Evolutionary conservation across 148 eudicot species (phyloP).

Genomic region (Vaccinium darrowii): DNA sequence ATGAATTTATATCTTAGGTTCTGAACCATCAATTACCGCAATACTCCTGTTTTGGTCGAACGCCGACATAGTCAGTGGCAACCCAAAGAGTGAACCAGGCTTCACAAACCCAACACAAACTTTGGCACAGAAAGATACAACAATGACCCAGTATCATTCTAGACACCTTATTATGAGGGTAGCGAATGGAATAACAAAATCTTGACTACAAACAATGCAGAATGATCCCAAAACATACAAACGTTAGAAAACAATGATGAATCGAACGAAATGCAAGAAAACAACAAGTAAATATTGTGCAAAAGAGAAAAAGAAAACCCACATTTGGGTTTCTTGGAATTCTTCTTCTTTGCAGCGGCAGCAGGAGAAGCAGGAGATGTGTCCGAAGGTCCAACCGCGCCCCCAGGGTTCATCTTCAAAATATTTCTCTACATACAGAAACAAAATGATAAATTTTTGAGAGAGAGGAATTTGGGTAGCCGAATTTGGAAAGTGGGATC

Average conservation of each 20-base stretch:
- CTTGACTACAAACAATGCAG: background rate
- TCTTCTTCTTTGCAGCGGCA: constrained; percentile 16
- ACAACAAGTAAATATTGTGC: background rate
- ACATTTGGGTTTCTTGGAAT: constrained; percentile 52
- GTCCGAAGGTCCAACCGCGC: constrained; percentile 28
- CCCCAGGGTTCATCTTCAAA: constrained; percentile 26
- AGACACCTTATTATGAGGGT: background rate
- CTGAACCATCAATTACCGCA: background rate
- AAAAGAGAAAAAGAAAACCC: constrained; percentile 9
- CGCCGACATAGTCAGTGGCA: background rate
- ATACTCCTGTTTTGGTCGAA: background rate
- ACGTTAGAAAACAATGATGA: background rate
- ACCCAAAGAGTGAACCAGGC: background rate
- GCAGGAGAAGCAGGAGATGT: constrained; percentile 21
- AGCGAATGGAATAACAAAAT: background rate
- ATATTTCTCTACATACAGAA: background rate
- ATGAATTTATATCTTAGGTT: background rate
- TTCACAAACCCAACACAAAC: constrained; percentile 2
- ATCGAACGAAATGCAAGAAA: background rate
- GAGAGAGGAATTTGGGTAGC: background rate
- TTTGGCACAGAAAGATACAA: background rate
- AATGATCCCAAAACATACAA: background rate
- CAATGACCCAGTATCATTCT: background rate
- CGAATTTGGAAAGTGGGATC: background rate
- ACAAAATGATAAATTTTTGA: background rate